Evolutionary conservation across 1,139 yeast genomes (phyloP).

Genomic region (Suhomyces wounanorum): DNA sequence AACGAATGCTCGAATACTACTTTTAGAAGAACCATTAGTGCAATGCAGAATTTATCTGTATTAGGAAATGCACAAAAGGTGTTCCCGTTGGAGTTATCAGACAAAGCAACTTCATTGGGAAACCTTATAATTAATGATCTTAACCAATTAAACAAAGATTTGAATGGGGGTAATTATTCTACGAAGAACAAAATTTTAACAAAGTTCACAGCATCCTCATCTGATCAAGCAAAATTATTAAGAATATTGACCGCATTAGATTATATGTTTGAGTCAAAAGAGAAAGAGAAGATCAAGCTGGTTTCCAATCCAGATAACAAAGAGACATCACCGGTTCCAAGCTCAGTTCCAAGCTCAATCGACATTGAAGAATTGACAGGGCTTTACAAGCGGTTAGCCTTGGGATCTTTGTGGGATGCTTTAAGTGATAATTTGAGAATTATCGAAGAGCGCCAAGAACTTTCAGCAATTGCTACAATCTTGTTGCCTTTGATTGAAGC

Average conservation of each 20-base stretch:
- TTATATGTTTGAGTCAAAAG: slow-evolving; percentile 62
- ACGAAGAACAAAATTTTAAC: slow-evolving; percentile 56
- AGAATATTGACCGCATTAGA: slow-evolving; percentile 88
- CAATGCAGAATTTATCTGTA: slow-evolving; percentile 76
- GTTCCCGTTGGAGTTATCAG: slow-evolving; percentile 70
- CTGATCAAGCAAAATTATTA: slow-evolving; percentile 85
- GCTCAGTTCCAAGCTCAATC: neutral
- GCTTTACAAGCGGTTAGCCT: slow-evolving; percentile 64
- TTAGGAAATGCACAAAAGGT: slow-evolving; percentile 63
- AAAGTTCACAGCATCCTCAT: slow-evolving; percentile 76
- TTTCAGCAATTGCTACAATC: slow-evolving; percentile 74
- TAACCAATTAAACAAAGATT: slow-evolving; percentile 48
- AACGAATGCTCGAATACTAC: slow-evolving; percentile 87
- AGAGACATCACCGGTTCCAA: neutral
- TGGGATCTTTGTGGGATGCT: slow-evolving; percentile 86
- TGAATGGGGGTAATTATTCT: slow-evolving; percentile 31
- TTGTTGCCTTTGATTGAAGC: slow-evolving; percentile 87
- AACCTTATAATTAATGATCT: slow-evolving; percentile 59
- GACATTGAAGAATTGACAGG: slow-evolving; percentile 55
- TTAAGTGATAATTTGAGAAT: slow-evolving; percentile 73
- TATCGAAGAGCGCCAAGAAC: slow-evolving; percentile 50
- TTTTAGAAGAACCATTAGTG: slow-evolving; percentile 79
- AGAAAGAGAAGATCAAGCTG: slow-evolving; percentile 20
- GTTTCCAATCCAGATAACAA: neutral
- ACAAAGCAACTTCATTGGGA: slow-evolving; percentile 65